phyloP scores from a whole-genome alignment of 495 filamentous ascomycete genomes.

The Xylaria scruposa region DNA sequence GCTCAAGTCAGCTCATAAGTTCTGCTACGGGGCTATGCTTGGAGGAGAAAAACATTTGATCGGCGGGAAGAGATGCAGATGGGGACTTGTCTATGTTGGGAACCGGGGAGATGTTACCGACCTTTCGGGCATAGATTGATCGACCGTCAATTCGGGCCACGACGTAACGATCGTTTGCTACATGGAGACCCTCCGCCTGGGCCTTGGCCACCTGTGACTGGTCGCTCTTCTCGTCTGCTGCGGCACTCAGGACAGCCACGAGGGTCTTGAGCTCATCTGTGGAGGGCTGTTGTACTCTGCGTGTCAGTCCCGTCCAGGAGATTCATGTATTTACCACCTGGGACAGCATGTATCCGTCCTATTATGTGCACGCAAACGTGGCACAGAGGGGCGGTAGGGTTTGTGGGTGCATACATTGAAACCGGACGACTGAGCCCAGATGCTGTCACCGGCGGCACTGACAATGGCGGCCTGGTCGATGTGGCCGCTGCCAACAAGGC shows the following conservation, averaged over 20 bases:
- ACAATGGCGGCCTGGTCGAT: slow-evolving; percentile 90
- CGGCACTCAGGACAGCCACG: slow-evolving; percentile 51
- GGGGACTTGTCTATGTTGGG: neutral
- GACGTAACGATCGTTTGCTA: slow-evolving; percentile 75
- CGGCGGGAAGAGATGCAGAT: too few relatives aligned
- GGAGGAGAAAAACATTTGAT: neutral
- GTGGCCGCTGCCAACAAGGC: slow-evolving; percentile 83
- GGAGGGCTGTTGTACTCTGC: slow-evolving; percentile 52
- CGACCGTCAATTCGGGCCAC: slow-evolving; percentile 73
- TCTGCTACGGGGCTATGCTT: slow-evolving; percentile 7
- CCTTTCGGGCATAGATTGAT: slow-evolving; percentile 86
- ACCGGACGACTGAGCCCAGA: slow-evolving; percentile 75
- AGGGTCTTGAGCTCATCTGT: slow-evolving; percentile 66
- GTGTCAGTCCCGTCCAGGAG: slow-evolving; percentile 11
- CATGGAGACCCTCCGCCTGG: slow-evolving; percentile 67
- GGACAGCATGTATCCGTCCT: neutral
- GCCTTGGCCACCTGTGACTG: slow-evolving; percentile 50
- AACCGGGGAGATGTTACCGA: slow-evolving; percentile 46
- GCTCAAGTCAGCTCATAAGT: slow-evolving; percentile 13
- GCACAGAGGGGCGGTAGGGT: slow-evolving; percentile 21
- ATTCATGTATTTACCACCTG: neutral
- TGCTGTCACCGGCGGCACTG: slow-evolving; percentile 77
- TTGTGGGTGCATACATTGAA: slow-evolving; percentile 68
- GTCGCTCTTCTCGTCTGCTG: slow-evolving; percentile 39
- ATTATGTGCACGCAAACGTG: neutral